These are phyloP conservation scores for Penicillium pancosmium DNA, from an alignment of 495 filamentous ascomycete species.

Conservation along the genomic window DNA sequence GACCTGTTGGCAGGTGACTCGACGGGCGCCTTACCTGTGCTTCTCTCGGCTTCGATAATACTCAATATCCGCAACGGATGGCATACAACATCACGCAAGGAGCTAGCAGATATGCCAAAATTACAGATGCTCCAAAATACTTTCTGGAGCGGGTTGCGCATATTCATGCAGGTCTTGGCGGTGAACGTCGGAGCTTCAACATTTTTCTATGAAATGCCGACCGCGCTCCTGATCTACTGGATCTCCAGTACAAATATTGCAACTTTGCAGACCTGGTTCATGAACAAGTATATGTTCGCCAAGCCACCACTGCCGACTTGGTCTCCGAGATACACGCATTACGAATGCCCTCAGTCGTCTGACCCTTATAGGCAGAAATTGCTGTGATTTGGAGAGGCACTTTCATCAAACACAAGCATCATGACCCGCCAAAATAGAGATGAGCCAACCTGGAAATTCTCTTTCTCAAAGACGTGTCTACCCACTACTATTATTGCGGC, in stretches of 20 bases:
- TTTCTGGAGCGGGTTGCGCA: conserved; percentile 23
- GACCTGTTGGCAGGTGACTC: conserved; percentile 75
- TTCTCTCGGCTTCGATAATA: conserved; percentile 48
- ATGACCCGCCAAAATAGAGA: no score
- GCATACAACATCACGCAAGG: conserved; percentile 21
- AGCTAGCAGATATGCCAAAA: conserved; percentile 32
- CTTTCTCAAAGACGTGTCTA: no score
- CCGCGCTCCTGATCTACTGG: conserved; percentile 75
- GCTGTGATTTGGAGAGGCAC: conserved; percentile 8
- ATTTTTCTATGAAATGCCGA: conserved; percentile 52
- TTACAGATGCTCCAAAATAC: conserved; percentile 26
- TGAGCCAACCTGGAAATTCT: no score
- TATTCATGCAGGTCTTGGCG: conserved; percentile 34
- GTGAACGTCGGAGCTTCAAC: conserved; percentile 35
- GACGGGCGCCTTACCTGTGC: conserved; percentile 63
- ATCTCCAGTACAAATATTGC: conserved; percentile 53
- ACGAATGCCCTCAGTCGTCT: conserved; percentile 11
- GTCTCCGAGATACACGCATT: conserved; percentile 21
- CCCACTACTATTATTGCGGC: no score
- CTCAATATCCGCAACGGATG: conserved; percentile 39
- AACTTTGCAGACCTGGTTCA: conserved; percentile 38
- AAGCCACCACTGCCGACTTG: conserved; percentile 25
- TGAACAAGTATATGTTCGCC: conserved; percentile 42
- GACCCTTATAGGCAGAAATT: conserved; percentile 27
- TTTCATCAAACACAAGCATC: not conserved